Evolutionary conservation across 192 early-diverging fungal genomes (phyloP).

Genomic region (Backusella morwellensis): DNA sequence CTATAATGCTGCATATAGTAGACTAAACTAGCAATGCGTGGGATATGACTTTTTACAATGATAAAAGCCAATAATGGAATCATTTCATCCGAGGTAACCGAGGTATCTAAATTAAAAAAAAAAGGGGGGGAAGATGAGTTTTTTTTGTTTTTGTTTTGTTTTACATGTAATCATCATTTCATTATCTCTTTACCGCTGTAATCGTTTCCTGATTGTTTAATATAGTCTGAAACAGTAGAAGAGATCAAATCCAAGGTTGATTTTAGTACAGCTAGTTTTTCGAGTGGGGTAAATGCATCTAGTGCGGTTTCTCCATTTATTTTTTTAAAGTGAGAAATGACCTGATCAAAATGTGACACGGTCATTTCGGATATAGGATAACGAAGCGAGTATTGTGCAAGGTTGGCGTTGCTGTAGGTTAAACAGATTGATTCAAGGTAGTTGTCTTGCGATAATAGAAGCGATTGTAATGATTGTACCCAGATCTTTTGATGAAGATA

Average conservation of each 20-base stretch:
- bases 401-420: slow-evolving; percentile 38
- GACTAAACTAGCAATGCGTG: slow-evolving; percentile 41
- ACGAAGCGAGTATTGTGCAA: slow-evolving; percentile 37
- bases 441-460: slow-evolving; percentile 41
- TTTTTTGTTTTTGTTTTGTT: neutral
- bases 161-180: neutral
- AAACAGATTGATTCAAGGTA: slow-evolving; percentile 36
- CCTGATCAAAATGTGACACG: slow-evolving; percentile 23
- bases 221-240: slow-evolving; percentile 40
- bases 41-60: slow-evolving; percentile 43
- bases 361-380: slow-evolving; percentile 38
- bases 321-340: slow-evolving; percentile 36
- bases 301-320: neutral
- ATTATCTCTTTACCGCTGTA: neutral
- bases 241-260: slow-evolving; percentile 44
- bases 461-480: slow-evolving; percentile 43
- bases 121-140: neutral
- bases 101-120: slow-evolving; percentile 12
- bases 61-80: slow-evolving; percentile 54
- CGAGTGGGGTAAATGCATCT: slow-evolving; percentile 44
- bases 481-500: slow-evolving; percentile 54
- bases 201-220: slow-evolving; percentile 21
- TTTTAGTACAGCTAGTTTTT: slow-evolving; percentile 48
- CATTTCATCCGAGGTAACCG: slow-evolving; percentile 55
- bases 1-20: slow-evolving; percentile 53